Percentiles rank a stretch among this genome's conserved stretches.
Evolutionary conservation across 495 filamentous ascomycete genomes (phyloP).

Genomic region (Acidomyces sp.): DNA sequence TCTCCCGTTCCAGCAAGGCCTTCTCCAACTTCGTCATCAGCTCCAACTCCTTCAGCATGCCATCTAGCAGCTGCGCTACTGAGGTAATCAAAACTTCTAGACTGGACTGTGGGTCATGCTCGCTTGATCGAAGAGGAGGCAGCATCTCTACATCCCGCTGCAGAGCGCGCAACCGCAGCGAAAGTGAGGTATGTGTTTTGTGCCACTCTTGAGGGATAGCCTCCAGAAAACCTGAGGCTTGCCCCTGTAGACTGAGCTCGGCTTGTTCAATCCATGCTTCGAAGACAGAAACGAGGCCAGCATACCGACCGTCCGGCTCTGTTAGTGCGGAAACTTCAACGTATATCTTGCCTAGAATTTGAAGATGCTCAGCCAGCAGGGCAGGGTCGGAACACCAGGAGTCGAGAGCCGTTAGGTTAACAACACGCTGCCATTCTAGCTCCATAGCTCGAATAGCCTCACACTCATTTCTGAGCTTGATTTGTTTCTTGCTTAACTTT

Average conservation of each 20-base stretch:
- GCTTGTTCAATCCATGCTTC: constrained; percentile 14
- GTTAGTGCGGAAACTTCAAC: constrained; percentile 8
- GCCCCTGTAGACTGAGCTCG: not conserved
- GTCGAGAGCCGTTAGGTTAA: constrained; percentile 5
- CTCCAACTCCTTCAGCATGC: constrained; percentile 18
- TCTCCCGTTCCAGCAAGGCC: constrained; percentile 13
- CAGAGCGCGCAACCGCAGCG: constrained; percentile 14
- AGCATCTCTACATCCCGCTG: constrained; percentile 13
- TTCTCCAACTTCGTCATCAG: constrained; percentile 16
- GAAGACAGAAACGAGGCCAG: constrained; percentile 7
- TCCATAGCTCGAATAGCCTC: constrained; percentile 5
- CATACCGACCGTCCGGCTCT: constrained; percentile 8
- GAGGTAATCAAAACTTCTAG: constrained; percentile 3
- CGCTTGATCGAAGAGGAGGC: constrained; percentile 1
- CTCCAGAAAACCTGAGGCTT: constrained; percentile 1
- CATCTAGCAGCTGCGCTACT: constrained; percentile 5
- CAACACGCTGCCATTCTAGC: constrained; percentile 6
- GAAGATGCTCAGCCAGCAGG: constrained; percentile 13
- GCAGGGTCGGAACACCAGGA: constrained; percentile 12
- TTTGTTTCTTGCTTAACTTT: constrained; percentile 12
- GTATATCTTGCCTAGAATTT: constrained; percentile 12
- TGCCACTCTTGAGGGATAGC: constrained; percentile 14
- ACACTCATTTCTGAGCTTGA: constrained; percentile 11
- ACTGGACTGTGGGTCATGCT: not conserved
- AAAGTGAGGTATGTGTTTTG: constrained; percentile 11